Conservation (phyloP, 345 rosid species). For the Sisymbrium irio region DNA sequence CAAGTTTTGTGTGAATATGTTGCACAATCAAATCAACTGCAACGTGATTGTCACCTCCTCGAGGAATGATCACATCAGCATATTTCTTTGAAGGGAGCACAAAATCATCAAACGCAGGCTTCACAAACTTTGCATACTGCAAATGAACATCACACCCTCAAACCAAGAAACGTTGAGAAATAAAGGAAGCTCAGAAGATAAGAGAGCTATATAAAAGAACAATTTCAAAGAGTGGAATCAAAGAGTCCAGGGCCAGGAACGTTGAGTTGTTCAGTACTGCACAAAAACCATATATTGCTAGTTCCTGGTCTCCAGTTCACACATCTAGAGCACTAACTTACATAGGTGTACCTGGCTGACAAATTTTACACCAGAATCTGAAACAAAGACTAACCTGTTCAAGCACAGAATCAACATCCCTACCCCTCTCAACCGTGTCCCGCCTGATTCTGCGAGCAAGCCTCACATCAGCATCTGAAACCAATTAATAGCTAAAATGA, state of each 20-base stretch:
- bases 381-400: constrained; percentile 66
- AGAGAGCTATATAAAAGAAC: neutral
- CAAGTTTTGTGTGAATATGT: constrained; percentile 93
- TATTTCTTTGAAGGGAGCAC: constrained; percentile 91
- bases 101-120: constrained; percentile 99
- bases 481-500: constrained; percentile 31
- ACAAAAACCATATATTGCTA: neutral
- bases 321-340: neutral
- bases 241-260: neutral
- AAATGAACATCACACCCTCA: constrained; percentile 31
- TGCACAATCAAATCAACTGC: constrained; percentile 96
- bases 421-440: constrained; percentile 94
- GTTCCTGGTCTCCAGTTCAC: neutral
- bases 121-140: constrained; percentile 97
- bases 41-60: constrained; percentile 96
- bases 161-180: neutral
- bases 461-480: constrained; percentile 98
- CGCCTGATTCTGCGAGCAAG: constrained; percentile 99
- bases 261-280: neutral
- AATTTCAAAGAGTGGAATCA: neutral
- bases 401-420: constrained; percentile 95
- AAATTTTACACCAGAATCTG: neutral
- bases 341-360: neutral
- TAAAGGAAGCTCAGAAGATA: constrained; percentile 5
- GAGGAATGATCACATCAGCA: constrained; percentile 93